Evolutionary conservation across 768 basidiomycete species (phyloP), one percentile per base, ranked within the genome.

Genomic region (Stropharia rugosoannulata): DNA sequence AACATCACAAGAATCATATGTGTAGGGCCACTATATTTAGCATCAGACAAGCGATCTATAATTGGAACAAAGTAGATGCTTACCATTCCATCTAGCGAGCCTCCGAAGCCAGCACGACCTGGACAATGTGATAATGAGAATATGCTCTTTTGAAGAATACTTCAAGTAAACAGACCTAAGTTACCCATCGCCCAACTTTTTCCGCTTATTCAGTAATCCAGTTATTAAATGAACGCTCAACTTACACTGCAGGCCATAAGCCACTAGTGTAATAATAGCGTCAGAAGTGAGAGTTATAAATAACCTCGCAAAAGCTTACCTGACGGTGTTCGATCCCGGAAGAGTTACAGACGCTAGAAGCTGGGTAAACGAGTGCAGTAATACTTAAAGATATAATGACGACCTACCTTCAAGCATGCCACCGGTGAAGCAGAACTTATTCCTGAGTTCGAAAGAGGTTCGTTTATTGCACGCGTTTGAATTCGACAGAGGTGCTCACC

Each of bases 1-100:
- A 11, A 90, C 80, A 66, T 93, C 92, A 66, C 92, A 93, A 2
- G 83, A 67, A 51, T 88, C 84, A 61, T 87, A 88, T 11, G 80
- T 77, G 64, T 86, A 88, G 6, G 87, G 87, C 85, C 86, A 87
- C 83, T 63, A 62, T 18, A 22, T 58, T n/a, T 35, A 35, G 47
- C 25, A 16, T 42, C 15, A 37, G 27, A 54, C 25, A 22, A 37
- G 15, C 41, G 2, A 16, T 7, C 15, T 22, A 5, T 35, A 35
- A 16, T 6, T 10, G 12, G 5, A 4, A 27, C 15, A 9, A 41
- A 43, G 1, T 11, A 10, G 16, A 18, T 11, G 65, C 80, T n/a
- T 70, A 86, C 87, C 78, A 83, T 68, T 46, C 85, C 86, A 58
- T 88, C 86, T 3, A 84, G 72, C 45, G 78, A 82, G 39, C 84